Conservation (phyloP, 2,329 filamentous ascomycete genomes). For the Penicillium sp. region DNA sequence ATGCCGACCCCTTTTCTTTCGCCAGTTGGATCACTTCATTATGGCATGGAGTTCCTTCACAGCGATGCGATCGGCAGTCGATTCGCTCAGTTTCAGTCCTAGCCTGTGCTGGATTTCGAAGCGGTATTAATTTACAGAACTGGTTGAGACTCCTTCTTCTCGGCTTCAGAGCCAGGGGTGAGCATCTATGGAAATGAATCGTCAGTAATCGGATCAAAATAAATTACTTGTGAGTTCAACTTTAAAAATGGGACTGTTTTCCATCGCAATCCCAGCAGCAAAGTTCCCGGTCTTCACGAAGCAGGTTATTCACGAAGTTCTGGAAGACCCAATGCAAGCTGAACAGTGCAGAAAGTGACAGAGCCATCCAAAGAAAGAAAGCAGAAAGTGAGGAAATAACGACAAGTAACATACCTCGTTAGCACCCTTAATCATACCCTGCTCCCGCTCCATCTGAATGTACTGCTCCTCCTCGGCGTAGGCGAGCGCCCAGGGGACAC, state of each 20-base stretch:
- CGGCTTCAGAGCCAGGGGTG: conserved; percentile 37
- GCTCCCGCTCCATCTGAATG: conserved; percentile 96
- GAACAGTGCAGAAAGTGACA: background rate
- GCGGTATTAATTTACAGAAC: conserved; percentile 37
- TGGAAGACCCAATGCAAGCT: background rate
- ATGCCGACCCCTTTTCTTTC: background rate
- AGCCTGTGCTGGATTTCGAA: conserved; percentile 18
- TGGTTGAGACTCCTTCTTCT: conserved; percentile 34
- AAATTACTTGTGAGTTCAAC: background rate
- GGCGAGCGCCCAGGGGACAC: conserved; percentile 89
- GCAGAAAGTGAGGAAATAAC: background rate
- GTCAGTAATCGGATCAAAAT: conserved; percentile 13
- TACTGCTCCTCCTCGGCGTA: conserved; percentile 96
- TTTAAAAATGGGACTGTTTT: background rate
- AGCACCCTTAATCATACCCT: conserved; percentile 90
- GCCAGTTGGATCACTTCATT: conserved; percentile 1
- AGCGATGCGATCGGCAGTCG: conserved; percentile 1
- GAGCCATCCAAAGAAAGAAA: background rate
- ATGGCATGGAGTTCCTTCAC: background rate
- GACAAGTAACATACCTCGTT: conserved; percentile 62
- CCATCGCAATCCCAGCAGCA: background rate
- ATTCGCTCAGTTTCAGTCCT: conserved; percentile 17
- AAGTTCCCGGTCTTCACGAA: background rate
- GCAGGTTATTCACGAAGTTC: background rate
- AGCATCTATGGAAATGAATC: conserved; percentile 37